phyloP scores from a whole-genome alignment of 2,329 filamentous ascomycete species.

The Cordyceps farinosa region DNA sequence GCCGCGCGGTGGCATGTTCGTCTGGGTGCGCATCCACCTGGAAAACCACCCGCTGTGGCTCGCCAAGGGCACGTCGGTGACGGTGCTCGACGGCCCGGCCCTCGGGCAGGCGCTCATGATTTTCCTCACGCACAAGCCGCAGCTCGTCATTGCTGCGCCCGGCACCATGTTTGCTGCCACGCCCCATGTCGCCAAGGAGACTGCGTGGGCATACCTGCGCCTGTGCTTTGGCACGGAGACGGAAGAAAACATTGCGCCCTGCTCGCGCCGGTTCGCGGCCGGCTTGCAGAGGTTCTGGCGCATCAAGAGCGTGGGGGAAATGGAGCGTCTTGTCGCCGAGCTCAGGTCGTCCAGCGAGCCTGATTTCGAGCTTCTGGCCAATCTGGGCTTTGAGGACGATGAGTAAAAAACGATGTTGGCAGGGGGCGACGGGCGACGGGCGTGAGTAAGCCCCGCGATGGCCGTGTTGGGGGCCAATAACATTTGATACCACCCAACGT shows the following conservation, averaged over 20 bases:
- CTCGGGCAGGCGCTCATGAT: constrained; percentile 68
- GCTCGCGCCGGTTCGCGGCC: constrained; percentile 61
- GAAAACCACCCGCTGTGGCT: constrained; percentile 67
- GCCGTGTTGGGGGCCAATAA: not conserved
- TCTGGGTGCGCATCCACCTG: constrained; percentile 75
- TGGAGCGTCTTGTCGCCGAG: constrained; percentile 59
- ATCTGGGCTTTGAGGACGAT: constrained; percentile 31
- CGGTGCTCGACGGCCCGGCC: constrained; percentile 49
- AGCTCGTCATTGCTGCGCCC: constrained; percentile 66
- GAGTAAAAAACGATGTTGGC: constrained; percentile 20
- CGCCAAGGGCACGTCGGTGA: constrained; percentile 29
- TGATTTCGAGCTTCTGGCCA: constrained; percentile 25
- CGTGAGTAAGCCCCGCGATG: not conserved
- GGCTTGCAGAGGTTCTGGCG: constrained; percentile 74
- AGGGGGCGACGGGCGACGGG: not conserved
- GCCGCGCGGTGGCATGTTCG: constrained; percentile 87
- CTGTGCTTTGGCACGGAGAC: constrained; percentile 82
- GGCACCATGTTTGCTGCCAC: constrained; percentile 72
- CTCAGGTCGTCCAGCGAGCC: constrained; percentile 22
- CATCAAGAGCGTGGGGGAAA: constrained; percentile 61
- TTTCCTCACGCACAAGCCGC: constrained; percentile 64
- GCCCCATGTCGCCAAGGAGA: constrained; percentile 50
- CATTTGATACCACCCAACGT: constrained; percentile 3
- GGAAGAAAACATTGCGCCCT: constrained; percentile 62
- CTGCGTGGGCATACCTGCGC: constrained; percentile 69